Percentiles rank a stretch among this genome's conserved stretches.
phyloP scores from a whole-genome alignment of 2,329 filamentous ascomycete species.

The Monilinia fructicola region DNA sequence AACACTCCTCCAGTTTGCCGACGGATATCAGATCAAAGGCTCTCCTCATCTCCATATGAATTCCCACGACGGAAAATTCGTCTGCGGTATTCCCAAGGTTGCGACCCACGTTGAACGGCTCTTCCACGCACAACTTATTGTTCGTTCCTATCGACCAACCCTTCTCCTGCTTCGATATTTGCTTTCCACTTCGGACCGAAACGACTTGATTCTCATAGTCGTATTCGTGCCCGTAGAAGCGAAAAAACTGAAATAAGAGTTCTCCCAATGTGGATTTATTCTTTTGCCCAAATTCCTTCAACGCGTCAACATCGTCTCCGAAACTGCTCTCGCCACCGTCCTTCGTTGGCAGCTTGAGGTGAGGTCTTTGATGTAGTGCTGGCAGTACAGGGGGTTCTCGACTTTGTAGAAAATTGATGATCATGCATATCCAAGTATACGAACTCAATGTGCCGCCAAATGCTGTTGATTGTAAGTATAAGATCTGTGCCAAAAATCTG shows the following conservation, averaged over 20 bases:
- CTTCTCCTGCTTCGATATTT: constrained; percentile 81
- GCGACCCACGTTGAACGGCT: constrained; percentile 86
- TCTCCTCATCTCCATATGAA: constrained; percentile 84
- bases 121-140: constrained; percentile 89
- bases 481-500: constrained; percentile 27
- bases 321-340: constrained; percentile 74
- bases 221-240: constrained; percentile 90
- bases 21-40: constrained; percentile 81
- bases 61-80: constrained; percentile 86
- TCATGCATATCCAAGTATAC: constrained; percentile 99
- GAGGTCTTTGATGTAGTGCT: constrained; percentile 72
- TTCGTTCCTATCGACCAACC: constrained; percentile 79
- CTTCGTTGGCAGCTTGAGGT: constrained; percentile 58
- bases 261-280: constrained; percentile 83
- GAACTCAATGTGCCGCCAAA: constrained; percentile 94
- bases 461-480: constrained; percentile 51
- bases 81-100: constrained; percentile 97
- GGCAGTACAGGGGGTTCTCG: constrained; percentile 82
- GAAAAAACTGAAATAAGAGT: constrained; percentile 93
- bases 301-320: constrained; percentile 76
- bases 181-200: constrained; percentile 78
- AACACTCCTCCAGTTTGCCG: constrained; percentile 78
- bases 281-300: constrained; percentile 70
- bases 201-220: constrained; percentile 83
- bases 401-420: constrained; percentile 92